A percentile compares a stretch with the other conserved stretches of the same genome.
phyloP scores from a whole-genome alignment of 345 rosid species.

The Arabidopsis suecica region DNA sequence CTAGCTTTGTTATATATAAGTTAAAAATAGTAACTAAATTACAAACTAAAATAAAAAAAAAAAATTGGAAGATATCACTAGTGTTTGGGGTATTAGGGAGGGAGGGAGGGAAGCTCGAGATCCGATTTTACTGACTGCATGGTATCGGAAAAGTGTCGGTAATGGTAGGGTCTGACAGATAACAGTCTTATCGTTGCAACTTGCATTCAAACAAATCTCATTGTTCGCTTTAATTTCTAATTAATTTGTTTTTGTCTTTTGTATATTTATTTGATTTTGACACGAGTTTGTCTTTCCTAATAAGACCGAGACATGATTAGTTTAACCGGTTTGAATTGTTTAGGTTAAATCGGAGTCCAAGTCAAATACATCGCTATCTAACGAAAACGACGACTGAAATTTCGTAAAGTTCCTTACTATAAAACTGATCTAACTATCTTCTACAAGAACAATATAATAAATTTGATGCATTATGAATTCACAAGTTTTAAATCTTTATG shows the following conservation, averaged over 20 bases:
- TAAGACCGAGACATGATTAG: neutral
- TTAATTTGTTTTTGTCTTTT: slow-evolving; percentile 21
- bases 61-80: neutral
- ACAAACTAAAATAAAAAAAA: neutral
- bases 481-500: neutral
- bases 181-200: slow-evolving; percentile 46
- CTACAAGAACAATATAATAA: neutral
- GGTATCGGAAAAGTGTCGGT: slow-evolving; percentile 40
- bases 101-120: slow-evolving; percentile 33
- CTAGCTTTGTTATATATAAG: neutral
- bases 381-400: neutral
- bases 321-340: neutral
- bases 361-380: neutral
- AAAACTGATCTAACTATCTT: neutral
- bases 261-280: slow-evolving; percentile 9
- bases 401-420: neutral
- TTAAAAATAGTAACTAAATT: neutral
- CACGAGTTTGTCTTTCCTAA: slow-evolving; percentile 9
- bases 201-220: slow-evolving; percentile 30
- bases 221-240: slow-evolving; percentile 21
- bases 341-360: neutral
- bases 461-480: neutral
- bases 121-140: slow-evolving; percentile 31
- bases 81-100: neutral
- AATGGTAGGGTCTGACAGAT: slow-evolving; percentile 39